Base-by-base conservation (phyloP, 371 early-diverging fungal genomes). In the Syncephalastrum racemosum region DNA sequence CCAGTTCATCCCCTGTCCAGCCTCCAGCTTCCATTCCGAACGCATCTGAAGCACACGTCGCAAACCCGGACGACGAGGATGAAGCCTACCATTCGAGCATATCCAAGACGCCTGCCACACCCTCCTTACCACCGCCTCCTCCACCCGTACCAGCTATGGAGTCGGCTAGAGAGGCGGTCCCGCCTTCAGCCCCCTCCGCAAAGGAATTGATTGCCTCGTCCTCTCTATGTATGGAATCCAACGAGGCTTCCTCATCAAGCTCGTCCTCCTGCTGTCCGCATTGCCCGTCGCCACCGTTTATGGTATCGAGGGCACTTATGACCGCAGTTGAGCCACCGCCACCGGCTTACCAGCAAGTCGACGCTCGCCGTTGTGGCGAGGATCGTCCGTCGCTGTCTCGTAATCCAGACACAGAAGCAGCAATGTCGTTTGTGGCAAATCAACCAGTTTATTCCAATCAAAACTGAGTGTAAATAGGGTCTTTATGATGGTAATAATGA, bases 151-250 rank as follows among this genome's bases (percentile, higher is more conserved):
- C 15, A 40, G 13, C 48, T 27, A 40, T 16, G 31, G 44, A 50
- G 24, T 40, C 45, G 39, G 31, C 44, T 31, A 16, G 43, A 42
- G 46, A 22, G 46, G 15, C 22, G 47, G 49, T 15, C 16, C 12
- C 31, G 7, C 66, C 66, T 15, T 61, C 66, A 8, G 66, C 66
- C 27, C 66, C 66, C 31, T 53, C 66, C 22, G 66, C 61, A n/a
- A 66, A 66, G 43, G 66, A 66, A 31, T 12, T 31, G 10, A 31
- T 31, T 12, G 36, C 10, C 10, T 31, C 36, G 10, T 31, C 36
- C 36, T 31, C 36, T 5, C 12, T 12, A 8, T 8, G 36, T 8
- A 10, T 31, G 36, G 36, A 31, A 31, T 2, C 36, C 36, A 31
- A 31, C 12, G 36, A 7, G 36, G 10, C 10, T 31, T 31, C 36